phyloP scores from a whole-genome alignment of 495 filamentous ascomycete genomes.

The Aspergillus indologenus region DNA sequence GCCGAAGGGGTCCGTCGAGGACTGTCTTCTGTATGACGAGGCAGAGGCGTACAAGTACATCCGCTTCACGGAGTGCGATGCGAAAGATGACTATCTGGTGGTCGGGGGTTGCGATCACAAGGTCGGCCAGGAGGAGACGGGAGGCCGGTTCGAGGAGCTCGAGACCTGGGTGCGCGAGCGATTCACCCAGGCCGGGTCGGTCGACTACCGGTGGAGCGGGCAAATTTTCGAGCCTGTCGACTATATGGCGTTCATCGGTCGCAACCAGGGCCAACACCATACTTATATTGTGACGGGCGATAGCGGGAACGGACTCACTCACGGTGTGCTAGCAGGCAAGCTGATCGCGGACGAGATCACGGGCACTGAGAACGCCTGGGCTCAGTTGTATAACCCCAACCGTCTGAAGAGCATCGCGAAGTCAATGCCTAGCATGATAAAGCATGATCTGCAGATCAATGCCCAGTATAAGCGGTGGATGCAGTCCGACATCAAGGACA shows the following conservation, averaged over 20 bases:
- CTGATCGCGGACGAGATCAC: slow-evolving; percentile 55
- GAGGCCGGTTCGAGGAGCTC: slow-evolving; percentile 44
- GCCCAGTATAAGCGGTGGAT: slow-evolving; percentile 54
- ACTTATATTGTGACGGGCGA: slow-evolving; percentile 57
- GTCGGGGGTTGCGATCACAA: slow-evolving; percentile 61
- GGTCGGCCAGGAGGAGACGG: slow-evolving; percentile 49
- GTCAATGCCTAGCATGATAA: slow-evolving; percentile 29
- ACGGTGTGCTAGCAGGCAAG: slow-evolving; percentile 50
- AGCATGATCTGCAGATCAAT: slow-evolving; percentile 52
- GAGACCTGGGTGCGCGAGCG: slow-evolving; percentile 51
- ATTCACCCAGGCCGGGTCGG: slow-evolving; percentile 45
- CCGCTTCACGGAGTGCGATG: slow-evolving; percentile 49
- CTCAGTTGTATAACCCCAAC: slow-evolving; percentile 46
- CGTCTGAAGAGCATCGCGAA: slow-evolving; percentile 35
- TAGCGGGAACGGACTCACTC: slow-evolving; percentile 58
- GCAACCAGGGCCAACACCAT: slow-evolving; percentile 50
- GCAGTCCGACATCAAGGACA: slow-evolving; percentile 53
- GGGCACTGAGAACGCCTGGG: slow-evolving; percentile 47
- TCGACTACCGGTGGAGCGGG: slow-evolving; percentile 56
- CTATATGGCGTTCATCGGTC: slow-evolving; percentile 54
- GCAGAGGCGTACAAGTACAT: slow-evolving; percentile 54
- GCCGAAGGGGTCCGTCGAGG: slow-evolving; percentile 47
- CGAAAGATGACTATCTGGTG: slow-evolving; percentile 52
- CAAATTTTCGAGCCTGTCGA: slow-evolving; percentile 58
- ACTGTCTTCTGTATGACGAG: slow-evolving; percentile 54